Percentiles rank a stretch among this genome's conserved stretches.
Evolutionary conservation across 306 rosid species (phyloP).

Genomic region (Abrus pulchellus): DNA sequence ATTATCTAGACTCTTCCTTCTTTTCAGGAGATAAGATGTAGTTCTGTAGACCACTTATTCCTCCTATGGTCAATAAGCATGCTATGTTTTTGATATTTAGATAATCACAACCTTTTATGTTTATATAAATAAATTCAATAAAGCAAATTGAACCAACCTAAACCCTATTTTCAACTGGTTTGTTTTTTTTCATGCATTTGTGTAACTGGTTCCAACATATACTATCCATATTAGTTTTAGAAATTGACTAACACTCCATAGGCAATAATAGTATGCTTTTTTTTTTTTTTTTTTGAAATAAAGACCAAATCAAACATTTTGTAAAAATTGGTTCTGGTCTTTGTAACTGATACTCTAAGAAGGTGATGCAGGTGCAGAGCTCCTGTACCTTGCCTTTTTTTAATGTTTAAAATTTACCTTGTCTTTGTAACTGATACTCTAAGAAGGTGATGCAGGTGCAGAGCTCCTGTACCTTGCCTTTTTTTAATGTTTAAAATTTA

Average conservation of each 20-base stretch:
- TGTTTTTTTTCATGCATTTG: slow-evolving; percentile 16
- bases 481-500: slow-evolving; percentile 18
- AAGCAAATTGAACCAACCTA: slow-evolving; percentile 5
- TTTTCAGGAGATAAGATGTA: background rate
- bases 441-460: background rate
- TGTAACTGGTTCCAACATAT: background rate
- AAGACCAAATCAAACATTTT: background rate
- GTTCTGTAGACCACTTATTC: background rate
- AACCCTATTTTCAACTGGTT: slow-evolving; percentile 3
- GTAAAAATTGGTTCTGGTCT: background rate
- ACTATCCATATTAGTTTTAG: slow-evolving; percentile 1
- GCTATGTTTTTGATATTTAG: background rate
- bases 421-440: slow-evolving; percentile 19
- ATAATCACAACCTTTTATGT: background rate
- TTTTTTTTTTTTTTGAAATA: background rate
- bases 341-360: slow-evolving; percentile 20
- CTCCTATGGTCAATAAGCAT: slow-evolving; percentile 19
- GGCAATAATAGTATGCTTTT: background rate
- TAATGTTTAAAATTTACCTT: slow-evolving; percentile 2
- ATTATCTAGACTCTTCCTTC: background rate
- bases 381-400: slow-evolving; percentile 10
- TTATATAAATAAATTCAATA: background rate
- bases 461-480: background rate
- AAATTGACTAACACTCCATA: background rate
- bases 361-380: background rate